These are phyloP conservation scores for Ensete ventricosum DNA, from an alignment of 176 grass and related monocot genomes.

Conservation along the genomic window DNA sequence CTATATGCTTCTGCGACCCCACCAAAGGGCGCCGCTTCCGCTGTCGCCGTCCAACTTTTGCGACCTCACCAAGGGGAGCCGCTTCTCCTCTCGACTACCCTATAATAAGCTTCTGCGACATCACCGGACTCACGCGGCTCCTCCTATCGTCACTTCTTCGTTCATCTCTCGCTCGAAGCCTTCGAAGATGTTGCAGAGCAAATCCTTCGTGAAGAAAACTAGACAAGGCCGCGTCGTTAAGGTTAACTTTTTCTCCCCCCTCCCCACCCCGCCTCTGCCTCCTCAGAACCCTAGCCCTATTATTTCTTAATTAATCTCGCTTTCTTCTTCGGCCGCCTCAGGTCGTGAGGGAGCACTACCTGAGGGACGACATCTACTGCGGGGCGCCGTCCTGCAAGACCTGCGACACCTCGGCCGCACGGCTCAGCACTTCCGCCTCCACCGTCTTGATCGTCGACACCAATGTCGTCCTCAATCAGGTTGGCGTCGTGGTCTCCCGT, in stretches of 20 bases:
- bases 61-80: no score
- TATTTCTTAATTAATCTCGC: neutral
- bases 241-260: conserved; percentile 22
- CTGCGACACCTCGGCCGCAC: conserved; percentile 42
- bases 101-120: no score
- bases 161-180: neutral
- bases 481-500: neutral
- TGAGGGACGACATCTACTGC: conserved; percentile 85
- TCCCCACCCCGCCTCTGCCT: no score
- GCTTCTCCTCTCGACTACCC: no score
- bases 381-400: conserved; percentile 53
- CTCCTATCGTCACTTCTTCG: neutral
- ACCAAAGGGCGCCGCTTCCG: no score
- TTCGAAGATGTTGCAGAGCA: conserved; percentile 70
- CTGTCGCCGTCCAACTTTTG: no score
- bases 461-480: conserved; percentile 92
- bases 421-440: conserved; percentile 39
- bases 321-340: neutral
- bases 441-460: conserved; percentile 85
- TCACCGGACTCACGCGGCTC: no score
- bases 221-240: conserved; percentile 79
- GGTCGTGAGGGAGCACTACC: conserved; percentile 97
- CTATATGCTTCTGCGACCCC: no score
- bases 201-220: conserved; percentile 98
- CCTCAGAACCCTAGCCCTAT: neutral